A percentile compares a stretch with the other conserved stretches of the same genome.
These are phyloP conservation scores for Urtica urens DNA, from an alignment of 306 rosid species.

Conservation along the genomic window DNA sequence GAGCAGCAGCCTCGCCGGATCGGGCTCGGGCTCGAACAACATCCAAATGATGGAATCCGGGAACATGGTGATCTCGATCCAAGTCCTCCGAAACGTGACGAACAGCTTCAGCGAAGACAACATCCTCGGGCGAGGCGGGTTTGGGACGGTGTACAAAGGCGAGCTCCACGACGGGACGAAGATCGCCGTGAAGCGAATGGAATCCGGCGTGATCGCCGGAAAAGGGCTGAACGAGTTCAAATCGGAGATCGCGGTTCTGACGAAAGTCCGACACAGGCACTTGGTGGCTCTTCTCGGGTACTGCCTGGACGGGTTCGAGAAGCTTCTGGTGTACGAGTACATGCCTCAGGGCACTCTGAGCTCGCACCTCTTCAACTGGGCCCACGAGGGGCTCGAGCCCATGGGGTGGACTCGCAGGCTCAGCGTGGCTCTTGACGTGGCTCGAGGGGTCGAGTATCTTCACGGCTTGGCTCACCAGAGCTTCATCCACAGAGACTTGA, in stretches of 20 bases:
- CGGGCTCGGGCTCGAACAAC: too few species aligned
- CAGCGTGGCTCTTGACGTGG: constrained; percentile 75
- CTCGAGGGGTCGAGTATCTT: constrained; percentile 87
- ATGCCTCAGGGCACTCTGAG: constrained; percentile 97
- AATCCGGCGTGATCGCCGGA: constrained; percentile 58
- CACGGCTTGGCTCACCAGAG: constrained; percentile 93
- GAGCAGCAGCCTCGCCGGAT: too few species aligned
- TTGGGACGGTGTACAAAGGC: constrained; percentile 77
- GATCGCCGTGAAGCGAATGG: constrained; percentile 89
- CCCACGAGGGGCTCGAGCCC: constrained; percentile 69
- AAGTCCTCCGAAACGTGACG: constrained; percentile 65
- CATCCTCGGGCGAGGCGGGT: constrained; percentile 76
- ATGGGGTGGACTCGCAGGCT: constrained; percentile 68
- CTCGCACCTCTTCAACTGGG: constrained; percentile 67
- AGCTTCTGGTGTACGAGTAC: constrained; percentile 76
- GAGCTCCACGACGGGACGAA: constrained; percentile 81
- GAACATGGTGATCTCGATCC: constrained; percentile 88
- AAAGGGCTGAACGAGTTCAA: constrained; percentile 66
- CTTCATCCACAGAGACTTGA: constrained; percentile 80
- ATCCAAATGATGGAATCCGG: constrained; percentile 90
- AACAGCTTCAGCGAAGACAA: constrained; percentile 61
- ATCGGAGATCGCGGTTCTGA: constrained; percentile 82
- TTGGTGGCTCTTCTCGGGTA: constrained; percentile 86
- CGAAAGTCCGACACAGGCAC: constrained; percentile 86
- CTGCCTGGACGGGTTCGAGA: constrained; percentile 86